Conservation (phyloP, 1,139 yeast genomes). For the Geotrichum siamense region DNA sequence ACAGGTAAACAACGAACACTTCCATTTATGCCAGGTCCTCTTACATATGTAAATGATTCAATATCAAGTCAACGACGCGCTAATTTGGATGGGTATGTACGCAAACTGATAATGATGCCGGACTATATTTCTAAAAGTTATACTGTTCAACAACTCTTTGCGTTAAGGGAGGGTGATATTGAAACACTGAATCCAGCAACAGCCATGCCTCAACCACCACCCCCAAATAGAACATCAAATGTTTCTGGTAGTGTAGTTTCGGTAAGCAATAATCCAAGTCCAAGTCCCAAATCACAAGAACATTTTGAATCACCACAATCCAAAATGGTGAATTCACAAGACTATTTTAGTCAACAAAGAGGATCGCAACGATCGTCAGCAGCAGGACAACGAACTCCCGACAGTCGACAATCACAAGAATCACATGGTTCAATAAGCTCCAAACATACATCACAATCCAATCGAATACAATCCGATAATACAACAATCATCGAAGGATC, state of each 20-base stretch:
- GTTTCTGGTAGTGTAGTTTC: slow-evolving; percentile 3
- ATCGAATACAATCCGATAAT: slow-evolving; percentile 6
- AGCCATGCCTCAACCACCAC: slow-evolving; percentile 41
- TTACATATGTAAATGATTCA: slow-evolving; percentile 83
- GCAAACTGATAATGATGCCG: slow-evolving; percentile 69
- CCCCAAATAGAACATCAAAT: slow-evolving; percentile 21
- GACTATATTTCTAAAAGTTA: slow-evolving; percentile 59
- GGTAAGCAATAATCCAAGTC: background rate
- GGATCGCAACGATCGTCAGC: slow-evolving; percentile 1
- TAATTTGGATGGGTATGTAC: slow-evolving; percentile 76
- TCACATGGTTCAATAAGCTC: slow-evolving; percentile 1
- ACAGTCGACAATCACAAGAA: slow-evolving; percentile 5
- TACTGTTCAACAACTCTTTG: slow-evolving; percentile 66
- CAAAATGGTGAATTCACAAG: background rate
- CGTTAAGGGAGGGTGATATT: slow-evolving; percentile 58
- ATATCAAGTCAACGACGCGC: slow-evolving; percentile 79
- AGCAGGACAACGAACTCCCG: slow-evolving; percentile 4
- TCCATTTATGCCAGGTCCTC: slow-evolving; percentile 96
- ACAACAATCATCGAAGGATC: slow-evolving; percentile 6
- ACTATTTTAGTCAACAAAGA: background rate
- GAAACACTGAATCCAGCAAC: slow-evolving; percentile 37
- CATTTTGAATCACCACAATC: slow-evolving; percentile 9
- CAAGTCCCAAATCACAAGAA: background rate
- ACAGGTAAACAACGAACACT: slow-evolving; percentile 68
- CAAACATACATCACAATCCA: slow-evolving; percentile 5